These are phyloP conservation scores for Neonectria coccinea DNA, from an alignment of 2,329 filamentous ascomycete species.

Conservation along the genomic window DNA sequence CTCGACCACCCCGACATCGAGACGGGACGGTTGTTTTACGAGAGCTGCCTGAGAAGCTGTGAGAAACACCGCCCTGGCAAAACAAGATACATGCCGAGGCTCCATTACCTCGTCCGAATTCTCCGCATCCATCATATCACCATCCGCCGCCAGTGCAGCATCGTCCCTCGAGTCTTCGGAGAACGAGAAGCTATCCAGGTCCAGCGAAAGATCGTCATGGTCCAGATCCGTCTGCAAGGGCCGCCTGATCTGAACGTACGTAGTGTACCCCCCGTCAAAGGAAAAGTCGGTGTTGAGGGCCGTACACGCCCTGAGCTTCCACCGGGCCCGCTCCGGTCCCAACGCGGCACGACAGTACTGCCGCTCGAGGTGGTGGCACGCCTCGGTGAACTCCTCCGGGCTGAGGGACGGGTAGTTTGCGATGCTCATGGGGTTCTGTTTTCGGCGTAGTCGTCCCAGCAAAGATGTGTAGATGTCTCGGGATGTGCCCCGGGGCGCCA, in stretches of 20 bases:
- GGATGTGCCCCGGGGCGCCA: background rate
- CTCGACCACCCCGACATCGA: constrained; percentile 63
- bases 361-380: constrained; percentile 71
- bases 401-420: constrained; percentile 71
- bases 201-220: constrained; percentile 59
- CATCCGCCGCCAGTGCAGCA: constrained; percentile 50
- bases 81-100: constrained; percentile 23
- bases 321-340: constrained; percentile 64
- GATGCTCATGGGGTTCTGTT: constrained; percentile 54
- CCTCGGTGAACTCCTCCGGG: constrained; percentile 71
- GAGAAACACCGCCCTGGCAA: constrained; percentile 28
- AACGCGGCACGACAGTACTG: constrained; percentile 69
- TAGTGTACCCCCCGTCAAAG: constrained; percentile 58
- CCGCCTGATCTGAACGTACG: constrained; percentile 68
- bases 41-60: constrained; percentile 56
- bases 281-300: constrained; percentile 61
- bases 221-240: constrained; percentile 60
- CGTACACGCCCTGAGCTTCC: constrained; percentile 66
- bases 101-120: constrained; percentile 62
- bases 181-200: constrained; percentile 61
- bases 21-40: constrained; percentile 45
- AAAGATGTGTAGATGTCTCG: constrained; percentile 5
- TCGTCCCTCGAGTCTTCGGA: constrained; percentile 40
- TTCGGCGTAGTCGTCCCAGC: background rate
- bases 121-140: constrained; percentile 63